Evolutionary conservation across 2,329 filamentous ascomycete species (phyloP), one percentile per base, ranked within the genome.

Genomic region (Colletotrichum tamarilloi): DNA sequence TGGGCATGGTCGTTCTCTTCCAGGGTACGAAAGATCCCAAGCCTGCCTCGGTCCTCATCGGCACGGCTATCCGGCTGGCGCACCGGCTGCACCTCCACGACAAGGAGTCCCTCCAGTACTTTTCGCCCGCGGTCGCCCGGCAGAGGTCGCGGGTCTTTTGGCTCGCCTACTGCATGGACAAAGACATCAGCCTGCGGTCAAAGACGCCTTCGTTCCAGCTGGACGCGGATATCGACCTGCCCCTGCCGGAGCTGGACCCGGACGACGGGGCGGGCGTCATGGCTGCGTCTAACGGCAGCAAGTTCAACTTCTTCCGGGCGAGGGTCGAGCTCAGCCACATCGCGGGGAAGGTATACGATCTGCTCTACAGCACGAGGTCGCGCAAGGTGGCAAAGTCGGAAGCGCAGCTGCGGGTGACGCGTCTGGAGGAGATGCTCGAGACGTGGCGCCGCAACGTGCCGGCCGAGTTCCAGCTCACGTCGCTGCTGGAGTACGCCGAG

Each of bases 81-180:
- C 84, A 85, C 72, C 76, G 79, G 0, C 62, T 85, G 32, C 77
- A 78, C 3, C 67, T 85, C 6, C 82, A 86, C 32, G 77, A 81
- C 1, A 79, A 79, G 22, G 72, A 78, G 1, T 72, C 78, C 0
- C 68, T 76, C 0, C 69, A 76, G 12, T 67, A 70, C 0, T 80
- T 80, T 14, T 63, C 81, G 0, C 74, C 78, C 0, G 79, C 80
- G 0, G 79, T 83, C 4, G 78, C 77, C 2, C 77, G 79, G n/a
- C 82, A 84, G 35, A 76, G 83, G 30, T 77, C 77, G 3, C 77
- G 83, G 0, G 77, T 85, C 1, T 85, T 85, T 56, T 85, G 84
- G 84, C 79, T 85, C 8, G 81, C 82, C 3, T 85, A 85, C 49
- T 76, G 76, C 4, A 75, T 85, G 5, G 84, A 85, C 66, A 85